Evolutionary conservation across 192 early-diverging fungal species (phyloP), one percentile per base, ranked within the genome.

Genomic region (Lobosporangium transversale): DNA sequence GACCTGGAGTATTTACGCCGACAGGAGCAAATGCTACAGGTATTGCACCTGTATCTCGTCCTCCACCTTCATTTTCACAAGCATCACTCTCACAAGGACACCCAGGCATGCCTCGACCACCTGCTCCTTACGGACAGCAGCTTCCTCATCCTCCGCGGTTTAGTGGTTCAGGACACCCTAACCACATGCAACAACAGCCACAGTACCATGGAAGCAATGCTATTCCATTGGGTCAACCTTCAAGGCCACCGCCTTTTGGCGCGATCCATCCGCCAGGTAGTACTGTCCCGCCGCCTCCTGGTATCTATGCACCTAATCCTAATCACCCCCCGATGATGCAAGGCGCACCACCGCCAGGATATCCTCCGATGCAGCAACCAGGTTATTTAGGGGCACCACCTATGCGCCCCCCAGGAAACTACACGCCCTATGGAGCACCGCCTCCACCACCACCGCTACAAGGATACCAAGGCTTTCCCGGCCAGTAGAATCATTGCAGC

Each of bases 271-370:
- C 58, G 4, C 65, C 73, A 54, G 70, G 70, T 17, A 53, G 45
- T 11, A 49, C 59, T 1, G 47, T 53, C 0, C 70, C 68, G 18
- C 53, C 59, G 10, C 71, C 63, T 48, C 59, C 64, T 27, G 73
- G 73, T 17, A 76, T 76, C 64, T 76, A 76, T 56, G 68, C 59
- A 35, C 58, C 52, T 15, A 76, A 60, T 12, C 73, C 70, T 29
- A 76, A 67, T 45, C 71, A 75, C 27, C 63, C 57, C 54, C 67
- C 61, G 11, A 74, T 74, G 70, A 65, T 74, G 62, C 70, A 74
- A 24, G 70, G 67, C 1, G 67, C 55, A 3, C 62, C 48, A 47
- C 70, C 70, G 30, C 67, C 43, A 24, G 70, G 70, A 4, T 65
- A 53, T 29, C 62, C 70, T 12, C 62, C 30, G 4, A 65, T 65